Evolutionary conservation across 2,329 filamentous ascomycete species (phyloP), one percentile per base, ranked within the genome.

Genomic region (Clonostachys chloroleuca): DNA sequence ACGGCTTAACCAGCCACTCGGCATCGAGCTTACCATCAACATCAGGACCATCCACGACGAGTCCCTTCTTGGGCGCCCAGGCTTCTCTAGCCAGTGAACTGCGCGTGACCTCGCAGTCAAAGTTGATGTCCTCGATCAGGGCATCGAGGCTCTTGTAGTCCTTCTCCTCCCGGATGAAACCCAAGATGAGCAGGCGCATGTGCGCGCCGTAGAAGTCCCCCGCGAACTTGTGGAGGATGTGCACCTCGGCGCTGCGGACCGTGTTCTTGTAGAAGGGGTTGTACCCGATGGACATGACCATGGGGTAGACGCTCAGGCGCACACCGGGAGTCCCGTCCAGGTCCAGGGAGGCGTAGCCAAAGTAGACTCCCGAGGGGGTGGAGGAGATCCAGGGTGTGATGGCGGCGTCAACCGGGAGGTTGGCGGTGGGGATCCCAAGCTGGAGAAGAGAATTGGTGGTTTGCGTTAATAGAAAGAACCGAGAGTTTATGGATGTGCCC

Each of bases 251-350:
- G 52, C 82, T 89, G 52, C 89, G 84, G 42, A 89, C 83, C 5
- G 79, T 84, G 75, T 99, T 97, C 65, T 92, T 91, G 78, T 96
- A 99, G 70, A 92, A 97, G 0, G 94, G 94, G 68, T 97, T 99
- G 79, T 92, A 97, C 41, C 94, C 94, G 55, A 96, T 92, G 51
- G 84, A 89, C 85, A 96, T 88, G 54, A 95, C 91, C 79, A 95
- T 94, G 2, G 89, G 89, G 66, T 86, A 89, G 48, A 94, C 73
- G 49, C 54, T 47, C 53, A 66, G 63, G 55, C 78, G 66, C 1
- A 78, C 72, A 56, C 80, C 77, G 3, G 62, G 49, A 1, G 65
- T 3, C 1, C 78, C 72, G 12, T 85, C 75, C 10, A 86, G 75
- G 51, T 80, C 75, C 34, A 97, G 80, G 1, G 87, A 82, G 5